phyloP scores from a whole-genome alignment of 805 yeast genomes.

The Barnettozyma sucrosica region DNA sequence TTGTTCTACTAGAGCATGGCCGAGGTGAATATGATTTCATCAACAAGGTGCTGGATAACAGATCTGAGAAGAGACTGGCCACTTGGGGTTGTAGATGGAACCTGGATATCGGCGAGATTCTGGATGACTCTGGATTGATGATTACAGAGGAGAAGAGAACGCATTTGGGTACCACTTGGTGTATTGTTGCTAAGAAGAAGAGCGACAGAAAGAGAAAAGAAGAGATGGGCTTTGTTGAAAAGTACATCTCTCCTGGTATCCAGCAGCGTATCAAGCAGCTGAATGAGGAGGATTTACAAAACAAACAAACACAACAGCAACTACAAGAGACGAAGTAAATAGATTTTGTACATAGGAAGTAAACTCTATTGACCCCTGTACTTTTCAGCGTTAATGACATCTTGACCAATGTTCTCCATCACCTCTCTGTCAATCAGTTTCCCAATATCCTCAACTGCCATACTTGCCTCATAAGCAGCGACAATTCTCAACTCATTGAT shows the following conservation, averaged over 20 bases:
- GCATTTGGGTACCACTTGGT: conserved; percentile 93
- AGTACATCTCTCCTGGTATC: conserved; percentile 38
- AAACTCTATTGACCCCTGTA: conserved; percentile 51
- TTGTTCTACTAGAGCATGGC: conserved; percentile 88
- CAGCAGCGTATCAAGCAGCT: conserved; percentile 23
- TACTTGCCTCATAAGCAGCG: conserved; percentile 84
- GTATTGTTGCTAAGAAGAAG: conserved; percentile 69
- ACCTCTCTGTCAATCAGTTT: conserved; percentile 63
- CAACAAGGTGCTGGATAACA: conserved; percentile 72
- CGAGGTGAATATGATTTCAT: conserved; percentile 74
- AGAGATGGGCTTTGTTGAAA: conserved; percentile 46
- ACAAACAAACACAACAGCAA: not conserved
- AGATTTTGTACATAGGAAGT: conserved; percentile 2
- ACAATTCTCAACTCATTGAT: conserved; percentile 76
- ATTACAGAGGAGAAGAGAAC: conserved; percentile 73
- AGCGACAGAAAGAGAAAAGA: conserved; percentile 49
- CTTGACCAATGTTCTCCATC: conserved; percentile 69
- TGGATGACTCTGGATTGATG: conserved; percentile 79
- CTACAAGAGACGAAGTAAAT: not conserved
- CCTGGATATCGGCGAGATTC: conserved; percentile 81
- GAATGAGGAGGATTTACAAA: conserved; percentile 10
- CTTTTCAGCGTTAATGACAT: conserved; percentile 63
- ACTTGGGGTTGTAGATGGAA: conserved; percentile 99
- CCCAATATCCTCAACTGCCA: conserved; percentile 69
- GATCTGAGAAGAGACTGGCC: conserved; percentile 77